Evolutionary conservation across 2,329 filamentous ascomycete species (phyloP), one percentile per base, ranked within the genome.

Genomic region (Aspergillus clavatus): DNA sequence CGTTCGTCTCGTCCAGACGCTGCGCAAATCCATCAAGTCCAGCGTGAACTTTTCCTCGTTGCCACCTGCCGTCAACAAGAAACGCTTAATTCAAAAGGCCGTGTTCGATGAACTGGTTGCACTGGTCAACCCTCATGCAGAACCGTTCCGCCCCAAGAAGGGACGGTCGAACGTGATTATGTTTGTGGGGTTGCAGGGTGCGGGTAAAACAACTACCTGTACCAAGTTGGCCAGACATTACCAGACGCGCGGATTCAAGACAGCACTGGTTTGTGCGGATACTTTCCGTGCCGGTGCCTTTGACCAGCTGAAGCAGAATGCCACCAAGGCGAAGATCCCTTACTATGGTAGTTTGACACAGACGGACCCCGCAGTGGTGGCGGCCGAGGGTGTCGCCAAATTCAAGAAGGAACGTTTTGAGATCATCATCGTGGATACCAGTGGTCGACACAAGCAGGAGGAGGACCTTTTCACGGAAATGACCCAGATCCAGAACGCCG

Each of bases 391-490:
- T 72, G 93, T 98, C 24, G 89, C 95, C 38, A 94, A 97, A 71
- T 98, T 98, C 77, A 96, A 95, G 75, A 97, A 96, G 76, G 93
- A 98, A 73, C 81, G 84, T 38, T 98, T 98, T 65, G 93, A 98
- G 70, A 84, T 98, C 56, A 98, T 98, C 61, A 97, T 98, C 51
- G 93, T 98, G 44, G 93, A 98, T 72, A 98, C 93, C 0, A 95
- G 88, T 38, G 93, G 93, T 68, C 80, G 93, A 56, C 93, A 98
- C 73, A 83, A 89, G 63, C 93, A 98, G 64, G 93, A 98, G 70
- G 84, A 88, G 60, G 90, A 94, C 8, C 76, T 98, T 3, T 98
- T 98, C 71, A 87, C 90, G 52, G 93, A 98, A 69, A 98, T 98
- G 93, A 80, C 89, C 49, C 90, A 98, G 62, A 97, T 98, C 48